Evolutionary conservation across 768 basidiomycete species (phyloP), one percentile per base, ranked within the genome.

Genomic region (Boletus speciosus): DNA sequence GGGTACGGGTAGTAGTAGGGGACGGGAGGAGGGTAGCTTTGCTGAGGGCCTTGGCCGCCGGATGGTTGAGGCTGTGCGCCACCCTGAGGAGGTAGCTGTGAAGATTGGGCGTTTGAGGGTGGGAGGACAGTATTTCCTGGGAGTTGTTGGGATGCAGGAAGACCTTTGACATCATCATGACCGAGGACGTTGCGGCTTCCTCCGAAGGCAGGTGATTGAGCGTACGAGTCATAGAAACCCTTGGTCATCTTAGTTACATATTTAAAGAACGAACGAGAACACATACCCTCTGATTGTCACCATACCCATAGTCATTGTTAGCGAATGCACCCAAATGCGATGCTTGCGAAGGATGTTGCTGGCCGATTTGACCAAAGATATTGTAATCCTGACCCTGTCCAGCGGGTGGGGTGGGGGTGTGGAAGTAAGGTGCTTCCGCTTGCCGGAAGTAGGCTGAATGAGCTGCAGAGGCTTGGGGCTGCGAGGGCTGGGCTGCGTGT

Each of bases 151-250:
- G 79, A 73, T 11, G 78, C 75, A 8, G 85, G 79, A 36, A 89
- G 74, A 39, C 81, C 81, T 68, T 91, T 91, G 59, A 85, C 78
- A 48, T 92, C 90, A 37, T 92, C 90, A 44, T 90, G 88, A 35
- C 80, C 79, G 8, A 90, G 76, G 23, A 79, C 79, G 56, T 78
- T 82, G 19, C 90, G 80, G 54, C 61, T 68, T 27, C 79, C 81
- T 34, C 80, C 79, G 58, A 91, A 92, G 31, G 75, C 79, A 40
- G 78, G 73, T 49, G 80, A 85, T 60, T 84, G 88, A 43, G 69
- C 71, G 64, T 91, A 90, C 9, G 82, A 81, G 41, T 91, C 89
- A 63, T 92, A 92, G 72, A 90, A 89, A 59, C 81, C 81, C 86
- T 88, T 58, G 38, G 43, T 59, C 61, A 68, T 49, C 63, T 59